Base-by-base conservation (phyloP, 1,284 basidiomycete species). In the Trichosporon inkin region DNA sequence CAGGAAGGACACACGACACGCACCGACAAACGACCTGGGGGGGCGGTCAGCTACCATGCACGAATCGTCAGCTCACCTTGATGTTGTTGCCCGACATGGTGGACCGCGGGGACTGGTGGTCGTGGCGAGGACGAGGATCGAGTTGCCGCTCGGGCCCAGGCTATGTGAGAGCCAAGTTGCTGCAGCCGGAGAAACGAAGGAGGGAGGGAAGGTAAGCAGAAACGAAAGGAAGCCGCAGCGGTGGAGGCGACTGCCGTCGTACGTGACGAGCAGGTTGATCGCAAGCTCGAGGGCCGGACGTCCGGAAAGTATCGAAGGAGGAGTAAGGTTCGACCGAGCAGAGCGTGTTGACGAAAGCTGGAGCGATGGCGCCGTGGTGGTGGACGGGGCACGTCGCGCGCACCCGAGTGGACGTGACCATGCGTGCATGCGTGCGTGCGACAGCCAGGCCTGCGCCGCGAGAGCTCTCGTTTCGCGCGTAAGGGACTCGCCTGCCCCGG, bases 21-120 rank as follows among this genome's bases (percentile, higher is more conserved):
- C 37, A 66, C 66, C 66, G 63, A 65, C 65, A 66, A 16, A 66
- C 65, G 36, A 56, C 40, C 56, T 61, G 36, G 10, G 19, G 24
- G 8, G n/a, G n/a, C n/a, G n/a, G 52, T 53, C 37, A 57, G 56
- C 55, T 24, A 2, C 1, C 6, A 17, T 1, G 7, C 20, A 16
- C 5, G 16, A 17, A 16, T 1, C 2, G n/a, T 20, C 14, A 47
- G 56, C 72, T 63, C 53, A 76, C 75, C 71, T 78, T 82, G 78
- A 82, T 81, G 59, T 81, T 81, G 64, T 80, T 80, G 51, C 73
- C 71, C 44, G 77, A 76, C 72, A 73, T 74, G 58, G n/a, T 62
- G 65, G 49, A 16, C 38, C 11, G 38, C 38, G 16, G n/a, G 16
- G 28, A 14, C 40, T 32, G 35, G 53, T 22, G 36, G 53, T 38